Evolutionary conservation across 306 rosid species (phyloP).

Genomic region (Canavalia gladiata): DNA sequence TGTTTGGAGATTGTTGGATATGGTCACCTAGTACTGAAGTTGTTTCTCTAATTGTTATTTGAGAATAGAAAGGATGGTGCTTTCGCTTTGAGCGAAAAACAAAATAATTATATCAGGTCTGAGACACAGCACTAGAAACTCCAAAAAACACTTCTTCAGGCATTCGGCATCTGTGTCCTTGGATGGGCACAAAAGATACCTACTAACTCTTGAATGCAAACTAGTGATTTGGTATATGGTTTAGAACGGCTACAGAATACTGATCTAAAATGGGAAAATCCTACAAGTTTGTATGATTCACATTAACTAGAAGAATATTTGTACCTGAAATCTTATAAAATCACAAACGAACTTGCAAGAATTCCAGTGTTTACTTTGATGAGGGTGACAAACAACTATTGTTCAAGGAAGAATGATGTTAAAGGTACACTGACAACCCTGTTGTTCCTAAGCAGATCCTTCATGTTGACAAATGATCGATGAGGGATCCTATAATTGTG

Average conservation of each 20-base stretch:
- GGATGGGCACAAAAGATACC: neutral
- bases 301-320: neutral
- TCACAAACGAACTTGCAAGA: neutral
- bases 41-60: neutral
- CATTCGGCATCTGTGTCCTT: neutral
- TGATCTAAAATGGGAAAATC: neutral
- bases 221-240: neutral
- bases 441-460: neutral
- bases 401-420: neutral
- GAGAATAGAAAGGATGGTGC: neutral
- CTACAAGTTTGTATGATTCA: neutral
- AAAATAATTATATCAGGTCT: neutral
- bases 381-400: neutral
- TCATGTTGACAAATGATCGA: neutral
- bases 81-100: neutral
- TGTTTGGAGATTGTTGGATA: neutral
- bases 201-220: neutral
- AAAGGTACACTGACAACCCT: neutral
- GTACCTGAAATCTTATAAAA: neutral
- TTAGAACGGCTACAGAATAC: neutral
- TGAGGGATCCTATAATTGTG: neutral
- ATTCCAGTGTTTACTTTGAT: neutral
- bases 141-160: slow-evolving; percentile 3
- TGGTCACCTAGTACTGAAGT: neutral
- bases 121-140: neutral